Evolutionary conservation across 176 grass and related monocot species (phyloP).

Genomic region (Ensete glaucum): DNA sequence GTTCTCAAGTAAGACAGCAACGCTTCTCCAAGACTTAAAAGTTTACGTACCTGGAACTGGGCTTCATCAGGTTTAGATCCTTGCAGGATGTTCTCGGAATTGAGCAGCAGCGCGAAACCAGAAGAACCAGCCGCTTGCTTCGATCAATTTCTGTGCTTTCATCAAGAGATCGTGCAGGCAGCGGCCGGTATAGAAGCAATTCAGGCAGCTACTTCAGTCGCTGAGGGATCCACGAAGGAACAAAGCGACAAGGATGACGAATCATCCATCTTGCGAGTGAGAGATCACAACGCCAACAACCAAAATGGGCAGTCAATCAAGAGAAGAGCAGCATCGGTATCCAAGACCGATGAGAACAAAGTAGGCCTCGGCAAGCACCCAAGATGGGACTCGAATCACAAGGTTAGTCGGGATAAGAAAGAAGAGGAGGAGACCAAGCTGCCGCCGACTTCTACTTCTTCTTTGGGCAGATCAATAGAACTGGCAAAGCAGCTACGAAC

Average conservation of each 20-base stretch:
- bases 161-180: slow-evolving; percentile 70
- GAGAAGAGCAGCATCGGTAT: slow-evolving; percentile 36
- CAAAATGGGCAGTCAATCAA: slow-evolving; percentile 10
- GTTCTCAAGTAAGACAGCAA: slow-evolving; percentile 54
- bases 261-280: slow-evolving; percentile 53
- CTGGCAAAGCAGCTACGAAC: slow-evolving; percentile 61
- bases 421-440: slow-evolving; percentile 1
- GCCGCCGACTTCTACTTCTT: slow-evolving; percentile 13
- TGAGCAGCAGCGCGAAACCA: slow-evolving; percentile 52
- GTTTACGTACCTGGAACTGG: background rate
- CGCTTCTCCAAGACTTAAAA: background rate
- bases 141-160: slow-evolving; percentile 73
- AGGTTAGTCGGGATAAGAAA: background rate
- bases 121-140: slow-evolving; percentile 60
- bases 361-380: slow-evolving; percentile 22
- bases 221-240: slow-evolving; percentile 13
- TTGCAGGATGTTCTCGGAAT: slow-evolving; percentile 64
- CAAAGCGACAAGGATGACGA: slow-evolving; percentile 10
- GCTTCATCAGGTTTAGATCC: background rate
- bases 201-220: slow-evolving; percentile 71
- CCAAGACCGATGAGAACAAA: slow-evolving; percentile 30
- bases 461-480: slow-evolving; percentile 45
- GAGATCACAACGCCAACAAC: slow-evolving; percentile 43
- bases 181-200: slow-evolving; percentile 60
- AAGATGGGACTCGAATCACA: slow-evolving; percentile 28